Evolutionary conservation across 1,284 basidiomycete genomes (phyloP), one percentile per base, ranked within the genome.

Genomic region (Trichosporon faecale): DNA sequence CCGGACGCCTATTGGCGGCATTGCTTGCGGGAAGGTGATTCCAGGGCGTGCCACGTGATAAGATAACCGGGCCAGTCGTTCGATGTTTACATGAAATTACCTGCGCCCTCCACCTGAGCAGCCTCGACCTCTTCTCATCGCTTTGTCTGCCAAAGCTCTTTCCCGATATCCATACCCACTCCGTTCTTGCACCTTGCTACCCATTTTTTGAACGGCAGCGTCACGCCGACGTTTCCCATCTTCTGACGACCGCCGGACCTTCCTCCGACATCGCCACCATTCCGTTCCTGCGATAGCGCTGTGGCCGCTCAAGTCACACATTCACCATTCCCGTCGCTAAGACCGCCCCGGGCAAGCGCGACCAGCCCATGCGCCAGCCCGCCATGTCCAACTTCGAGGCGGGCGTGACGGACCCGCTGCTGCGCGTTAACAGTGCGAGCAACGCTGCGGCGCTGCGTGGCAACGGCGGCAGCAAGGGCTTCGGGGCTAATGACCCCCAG

Each of bases 401-500:
- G 27, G 57, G 57, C 27, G 57, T 61, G 29, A 61, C 57, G 31
- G 57, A 61, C n/a, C 57, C 57, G 27, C 57, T 61, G 57, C 57
- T 61, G 57, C 57, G 57, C 27, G 27, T 29, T 31, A 18, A 31
- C 57, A 31, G 57, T 7, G 27, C 57, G 16, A 18, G 57, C 57
- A 31, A 29, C 29, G 57, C 29, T 3, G 29, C 27, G 18, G 27
- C 29, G 29, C 57, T 61, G 57, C 57, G 57, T 6, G 31, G 16
- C 27, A 61, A 31, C 29, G 57, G 57, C 57, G 57, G 27, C 57
- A 29, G 29, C 57, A 31, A 31, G 27, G 14, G 57, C 27, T 61
- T 33, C 29, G 57, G 21, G 57, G 29, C 27, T 61, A 31, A 61
- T 7, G 57, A 61, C 18, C 29, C 21, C 25, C 33, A 79, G 2